A percentile compares a stretch with the other conserved stretches of the same genome.
Evolutionary conservation across 2,329 filamentous ascomycete genomes (phyloP).

Genomic region (Aspergillus neotritici): DNA sequence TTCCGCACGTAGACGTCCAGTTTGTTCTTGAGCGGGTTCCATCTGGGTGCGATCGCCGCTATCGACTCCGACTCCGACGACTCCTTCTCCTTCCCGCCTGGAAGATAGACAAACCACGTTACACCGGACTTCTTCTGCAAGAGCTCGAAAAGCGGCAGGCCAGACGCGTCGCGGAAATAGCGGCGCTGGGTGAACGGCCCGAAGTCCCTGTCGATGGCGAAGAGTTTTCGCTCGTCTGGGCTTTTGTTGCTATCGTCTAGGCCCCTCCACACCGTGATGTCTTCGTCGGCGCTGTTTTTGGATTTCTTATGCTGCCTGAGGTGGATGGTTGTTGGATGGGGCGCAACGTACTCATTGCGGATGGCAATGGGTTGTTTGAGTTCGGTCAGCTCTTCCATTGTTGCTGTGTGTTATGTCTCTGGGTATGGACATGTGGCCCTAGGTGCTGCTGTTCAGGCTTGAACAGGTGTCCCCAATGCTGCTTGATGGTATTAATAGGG

Average conservation of each 20-base stretch:
- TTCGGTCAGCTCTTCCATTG: background rate
- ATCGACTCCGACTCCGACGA: slow-evolving; percentile 6
- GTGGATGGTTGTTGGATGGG: slow-evolving; percentile 1
- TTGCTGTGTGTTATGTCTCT: too few relatives aligned
- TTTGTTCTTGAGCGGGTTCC: slow-evolving; percentile 15
- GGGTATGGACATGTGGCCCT: too few relatives aligned
- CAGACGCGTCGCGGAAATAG: slow-evolving; percentile 14
- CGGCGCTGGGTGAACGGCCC: slow-evolving; percentile 8
- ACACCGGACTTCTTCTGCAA: slow-evolving; percentile 13
- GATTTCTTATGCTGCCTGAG: slow-evolving; percentile 6
- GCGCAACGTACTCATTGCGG: slow-evolving; percentile 7
- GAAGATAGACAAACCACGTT: slow-evolving; percentile 17
- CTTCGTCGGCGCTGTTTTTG: background rate
- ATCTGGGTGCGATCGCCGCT: slow-evolving; percentile 10
- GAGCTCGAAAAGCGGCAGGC: slow-evolving; percentile 18
- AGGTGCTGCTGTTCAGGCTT: too few relatives aligned
- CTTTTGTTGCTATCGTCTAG: background rate
- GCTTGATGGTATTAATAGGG: too few relatives aligned
- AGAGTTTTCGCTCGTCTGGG: background rate
- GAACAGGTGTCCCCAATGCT: too few relatives aligned
- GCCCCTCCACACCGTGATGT: slow-evolving; percentile 2
- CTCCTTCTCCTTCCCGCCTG: slow-evolving; percentile 7
- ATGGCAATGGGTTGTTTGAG: slow-evolving; percentile 10
- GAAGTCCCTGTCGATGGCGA: slow-evolving; percentile 10
- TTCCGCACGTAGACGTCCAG: slow-evolving; percentile 14